Percentiles rank a stretch among this genome's conserved stretches.
These are phyloP conservation scores for Tulasnella sp. DNA, from an alignment of 768 basidiomycete species.

Conservation along the genomic window DNA sequence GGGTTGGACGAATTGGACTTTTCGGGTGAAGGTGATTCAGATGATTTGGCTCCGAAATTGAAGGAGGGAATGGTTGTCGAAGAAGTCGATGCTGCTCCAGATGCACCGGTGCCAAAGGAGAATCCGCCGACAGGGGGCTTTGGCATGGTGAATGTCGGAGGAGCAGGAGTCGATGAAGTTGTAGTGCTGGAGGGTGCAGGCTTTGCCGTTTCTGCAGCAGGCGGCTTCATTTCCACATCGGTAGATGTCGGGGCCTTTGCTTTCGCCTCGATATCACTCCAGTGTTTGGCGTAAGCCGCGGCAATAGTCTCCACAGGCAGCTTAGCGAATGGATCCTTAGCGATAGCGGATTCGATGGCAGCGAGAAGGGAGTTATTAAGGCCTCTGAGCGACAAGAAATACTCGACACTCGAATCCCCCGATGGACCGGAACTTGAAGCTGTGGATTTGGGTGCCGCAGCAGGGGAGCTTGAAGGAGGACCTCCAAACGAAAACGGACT, in stretches of 20 bases:
- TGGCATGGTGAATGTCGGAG: not conserved
- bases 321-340: constrained; percentile 20
- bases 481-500: not conserved
- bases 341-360: constrained; percentile 10
- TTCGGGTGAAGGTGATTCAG: not conserved
- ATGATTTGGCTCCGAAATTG: not conserved
- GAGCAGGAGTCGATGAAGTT: not conserved
- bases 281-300: constrained; percentile 14
- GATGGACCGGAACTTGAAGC: not conserved
- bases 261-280: constrained; percentile 13
- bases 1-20: not conserved
- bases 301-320: constrained; percentile 8
- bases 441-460: not conserved
- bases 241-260: not conserved
- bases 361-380: constrained; percentile 21
- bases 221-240: not conserved
- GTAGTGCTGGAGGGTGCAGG: not conserved
- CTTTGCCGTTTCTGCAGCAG: not conserved
- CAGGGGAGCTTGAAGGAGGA: not conserved
- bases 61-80: not conserved
- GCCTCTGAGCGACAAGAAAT: constrained; percentile 19
- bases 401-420: constrained; percentile 10
- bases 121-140: constrained; percentile 11
- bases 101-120: not conserved
- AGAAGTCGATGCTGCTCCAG: not conserved